These are phyloP conservation scores for Jamesozyma lodderae DNA, from an alignment of 805 yeast genomes.

Conservation along the genomic window DNA sequence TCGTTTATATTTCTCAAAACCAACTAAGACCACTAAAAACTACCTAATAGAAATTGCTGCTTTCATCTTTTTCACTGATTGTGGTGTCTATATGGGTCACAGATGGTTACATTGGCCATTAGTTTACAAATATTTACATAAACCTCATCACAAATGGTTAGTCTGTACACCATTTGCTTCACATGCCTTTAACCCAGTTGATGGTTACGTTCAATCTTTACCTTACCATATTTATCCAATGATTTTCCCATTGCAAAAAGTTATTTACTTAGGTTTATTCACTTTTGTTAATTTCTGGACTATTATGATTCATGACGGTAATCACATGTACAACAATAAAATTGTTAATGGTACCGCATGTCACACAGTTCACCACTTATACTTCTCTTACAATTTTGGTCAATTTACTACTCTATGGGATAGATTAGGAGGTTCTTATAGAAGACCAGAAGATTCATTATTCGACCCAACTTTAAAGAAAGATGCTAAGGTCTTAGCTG, in stretches of 20 bases:
- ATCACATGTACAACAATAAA: slow-evolving; percentile 87
- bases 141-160: slow-evolving; percentile 98
- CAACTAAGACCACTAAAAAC: slow-evolving; percentile 59
- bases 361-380: slow-evolving; percentile 93
- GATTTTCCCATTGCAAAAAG: slow-evolving; percentile 84
- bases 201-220: slow-evolving; percentile 85
- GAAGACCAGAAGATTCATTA: slow-evolving; percentile 82
- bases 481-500: slow-evolving; percentile 54
- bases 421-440: slow-evolving; percentile 86
- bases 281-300: slow-evolving; percentile 96
- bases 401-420: slow-evolving; percentile 99
- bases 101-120: slow-evolving; percentile 89
- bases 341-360: slow-evolving; percentile 96
- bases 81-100: slow-evolving; percentile 84
- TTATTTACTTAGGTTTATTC: slow-evolving; percentile 71
- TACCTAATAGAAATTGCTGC: slow-evolving; percentile 58
- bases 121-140: slow-evolving; percentile 79
- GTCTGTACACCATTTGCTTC: slow-evolving; percentile 98
- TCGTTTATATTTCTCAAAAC: slow-evolving; percentile 54
- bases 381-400: slow-evolving; percentile 96
- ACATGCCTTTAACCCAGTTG: slow-evolving; percentile 97
- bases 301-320: slow-evolving; percentile 97
- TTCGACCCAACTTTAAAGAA: slow-evolving; percentile 56
- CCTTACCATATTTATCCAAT: slow-evolving; percentile 93
- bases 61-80: slow-evolving; percentile 88